Conservation (phyloP, 2,329 filamentous ascomycete species). For the Geosmithia putterillii region DNA sequence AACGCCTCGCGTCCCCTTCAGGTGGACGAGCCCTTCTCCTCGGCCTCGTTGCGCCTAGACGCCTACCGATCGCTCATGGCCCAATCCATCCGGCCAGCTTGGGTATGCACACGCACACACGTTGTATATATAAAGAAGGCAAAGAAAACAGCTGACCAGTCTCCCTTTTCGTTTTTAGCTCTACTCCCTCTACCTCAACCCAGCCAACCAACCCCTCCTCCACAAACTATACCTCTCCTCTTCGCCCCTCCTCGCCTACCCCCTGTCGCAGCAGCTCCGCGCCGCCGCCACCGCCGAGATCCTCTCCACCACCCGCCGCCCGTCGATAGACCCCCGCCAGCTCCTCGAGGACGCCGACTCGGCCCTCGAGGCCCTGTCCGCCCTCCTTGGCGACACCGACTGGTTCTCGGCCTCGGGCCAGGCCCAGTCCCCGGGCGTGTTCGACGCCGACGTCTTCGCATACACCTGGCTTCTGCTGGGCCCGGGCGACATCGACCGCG, state of each 20-base stretch:
- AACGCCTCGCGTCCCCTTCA: slow-evolving; percentile 21
- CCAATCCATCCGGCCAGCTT: slow-evolving; percentile 68
- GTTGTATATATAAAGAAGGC: not conserved
- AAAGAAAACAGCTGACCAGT: slow-evolving; percentile 1
- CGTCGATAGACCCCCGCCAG: slow-evolving; percentile 13
- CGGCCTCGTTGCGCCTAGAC: slow-evolving; percentile 41
- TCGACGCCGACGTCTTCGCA: slow-evolving; percentile 82
- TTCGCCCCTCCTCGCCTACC: slow-evolving; percentile 47
- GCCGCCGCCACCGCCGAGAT: slow-evolving; percentile 65
- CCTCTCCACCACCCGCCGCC: slow-evolving; percentile 42
- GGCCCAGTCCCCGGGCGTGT: slow-evolving; percentile 46
- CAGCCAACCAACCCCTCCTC: slow-evolving; percentile 56
- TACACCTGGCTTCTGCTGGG: slow-evolving; percentile 76
- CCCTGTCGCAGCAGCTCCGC: slow-evolving; percentile 55
- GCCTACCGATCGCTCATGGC: slow-evolving; percentile 72
- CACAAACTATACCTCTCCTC: slow-evolving; percentile 60
- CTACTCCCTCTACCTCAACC: slow-evolving; percentile 68
- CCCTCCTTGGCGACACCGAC: slow-evolving; percentile 21
- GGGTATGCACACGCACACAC: slow-evolving; percentile 37
- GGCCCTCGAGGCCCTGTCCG: slow-evolving; percentile 33
- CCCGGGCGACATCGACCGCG: slow-evolving; percentile 16
- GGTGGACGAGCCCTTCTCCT: slow-evolving; percentile 27
- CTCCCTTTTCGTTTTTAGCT: slow-evolving; percentile 38
- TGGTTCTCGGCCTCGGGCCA: slow-evolving; percentile 32
- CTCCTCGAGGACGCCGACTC: slow-evolving; percentile 30